These are phyloP conservation scores for Malania oleifera DNA, from an alignment of 164 flowering plant genomes.

Conservation along the genomic window DNA sequence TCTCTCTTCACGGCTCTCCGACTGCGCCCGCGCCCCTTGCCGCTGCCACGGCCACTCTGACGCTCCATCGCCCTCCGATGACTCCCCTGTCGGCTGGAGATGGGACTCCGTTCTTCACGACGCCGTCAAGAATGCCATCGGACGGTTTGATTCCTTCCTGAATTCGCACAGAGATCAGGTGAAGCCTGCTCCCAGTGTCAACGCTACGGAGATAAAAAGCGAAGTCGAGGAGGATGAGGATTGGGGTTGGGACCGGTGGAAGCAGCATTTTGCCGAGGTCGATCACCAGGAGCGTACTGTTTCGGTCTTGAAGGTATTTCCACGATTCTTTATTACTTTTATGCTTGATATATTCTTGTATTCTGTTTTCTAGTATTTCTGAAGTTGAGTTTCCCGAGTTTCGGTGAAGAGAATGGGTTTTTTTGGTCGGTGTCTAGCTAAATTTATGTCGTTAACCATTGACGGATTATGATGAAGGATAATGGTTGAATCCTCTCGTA, in stretches of 20 bases:
- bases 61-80: constrained; percentile 15
- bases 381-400: not conserved
- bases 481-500: too few species aligned
- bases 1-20: constrained; percentile 21
- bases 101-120: constrained; percentile 56
- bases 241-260: constrained; percentile 98
- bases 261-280: constrained; percentile 59
- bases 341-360: not conserved
- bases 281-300: constrained; percentile 70
- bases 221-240: constrained; percentile 24
- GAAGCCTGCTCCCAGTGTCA: constrained; percentile 7
- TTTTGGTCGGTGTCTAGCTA: too few species aligned
- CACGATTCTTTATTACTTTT: not conserved
- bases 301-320: constrained; percentile 65
- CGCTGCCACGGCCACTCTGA: constrained; percentile 30
- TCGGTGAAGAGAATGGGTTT: not conserved
- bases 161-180: constrained; percentile 18
- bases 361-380: too few species aligned
- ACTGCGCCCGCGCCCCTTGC: constrained; percentile 23
- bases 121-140: constrained; percentile 30
- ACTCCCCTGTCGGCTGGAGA: constrained; percentile 13
- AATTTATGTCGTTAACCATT: too few species aligned
- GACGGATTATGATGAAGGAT: too few species aligned
- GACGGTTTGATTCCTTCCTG: constrained; percentile 39
- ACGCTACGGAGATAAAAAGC: constrained; percentile 1